These are phyloP conservation scores for Basidiobolus meristosporus DNA, from an alignment of 371 early-diverging fungal genomes.

Conservation along the genomic window DNA sequence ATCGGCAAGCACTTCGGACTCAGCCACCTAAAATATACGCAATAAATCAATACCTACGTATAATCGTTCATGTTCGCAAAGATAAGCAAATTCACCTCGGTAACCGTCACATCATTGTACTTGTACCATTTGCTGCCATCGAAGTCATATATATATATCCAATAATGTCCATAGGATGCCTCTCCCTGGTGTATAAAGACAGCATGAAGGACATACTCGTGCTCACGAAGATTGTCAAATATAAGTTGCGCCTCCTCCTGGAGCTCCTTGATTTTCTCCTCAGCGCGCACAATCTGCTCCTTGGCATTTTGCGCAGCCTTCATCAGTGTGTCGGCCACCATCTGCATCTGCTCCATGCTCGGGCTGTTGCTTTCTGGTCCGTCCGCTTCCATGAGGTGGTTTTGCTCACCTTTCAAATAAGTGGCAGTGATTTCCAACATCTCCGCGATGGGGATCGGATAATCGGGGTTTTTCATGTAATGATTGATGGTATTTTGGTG, in stretches of 20 bases:
- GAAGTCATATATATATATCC: constrained; percentile 61
- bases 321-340: background rate
- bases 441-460: background rate
- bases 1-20: constrained; percentile 27
- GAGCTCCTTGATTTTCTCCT: constrained; percentile 1
- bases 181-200: constrained; percentile 49
- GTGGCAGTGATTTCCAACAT: too few species aligned
- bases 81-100: constrained; percentile 16
- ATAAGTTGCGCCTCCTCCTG: constrained; percentile 6
- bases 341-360: background rate
- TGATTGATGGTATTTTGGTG: background rate
- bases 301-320: background rate
- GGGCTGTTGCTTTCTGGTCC: background rate
- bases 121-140: constrained; percentile 49
- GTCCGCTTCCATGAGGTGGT: background rate
- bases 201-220: constrained; percentile 37
- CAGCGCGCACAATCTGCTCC: background rate
- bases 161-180: constrained; percentile 76
- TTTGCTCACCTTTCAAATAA: background rate
- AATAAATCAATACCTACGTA: background rate
- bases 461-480: constrained; percentile 2
- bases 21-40: constrained; percentile 12
- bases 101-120: constrained; percentile 59
- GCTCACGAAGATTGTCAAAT: constrained; percentile 16
- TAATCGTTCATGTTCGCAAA: background rate